Evolutionary conservation across 768 basidiomycete genomes (phyloP).

Genomic region (Gloeophyllum trabeum): DNA sequence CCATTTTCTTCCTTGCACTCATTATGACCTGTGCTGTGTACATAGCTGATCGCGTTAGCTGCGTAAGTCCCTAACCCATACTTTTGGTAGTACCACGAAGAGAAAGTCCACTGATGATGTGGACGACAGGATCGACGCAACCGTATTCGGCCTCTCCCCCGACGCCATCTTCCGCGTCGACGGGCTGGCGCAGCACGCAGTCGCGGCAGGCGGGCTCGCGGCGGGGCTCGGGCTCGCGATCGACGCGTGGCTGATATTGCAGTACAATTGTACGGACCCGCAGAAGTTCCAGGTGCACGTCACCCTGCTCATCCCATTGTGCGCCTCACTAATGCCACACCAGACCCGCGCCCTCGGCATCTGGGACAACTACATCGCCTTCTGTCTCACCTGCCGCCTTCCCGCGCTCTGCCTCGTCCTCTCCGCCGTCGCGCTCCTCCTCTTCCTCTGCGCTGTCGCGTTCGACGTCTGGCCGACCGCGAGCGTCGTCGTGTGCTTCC

Average conservation of each 20-base stretch:
- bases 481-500: constrained; percentile 44
- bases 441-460: constrained; percentile 49
- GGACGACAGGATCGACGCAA: constrained; percentile 32
- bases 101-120: too few relatives aligned
- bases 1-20: neutral
- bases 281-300: constrained; percentile 42
- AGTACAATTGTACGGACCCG: constrained; percentile 42
- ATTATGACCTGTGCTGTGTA: too few relatives aligned
- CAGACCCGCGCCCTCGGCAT: constrained; percentile 43
- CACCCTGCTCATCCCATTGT: neutral
- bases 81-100: neutral
- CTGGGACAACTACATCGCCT: constrained; percentile 54
- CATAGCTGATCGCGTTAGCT: neutral
- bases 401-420: constrained; percentile 51
- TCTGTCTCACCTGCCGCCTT: constrained; percentile 52
- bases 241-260: constrained; percentile 55
- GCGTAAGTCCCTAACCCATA: neutral
- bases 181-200: constrained; percentile 32
- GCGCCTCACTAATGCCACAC: neutral
- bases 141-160: constrained; percentile 52
- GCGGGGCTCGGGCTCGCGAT: constrained; percentile 56
- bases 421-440: constrained; percentile 45
- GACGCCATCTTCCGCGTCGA: constrained; percentile 40
- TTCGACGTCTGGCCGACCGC: constrained; percentile 54
- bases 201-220: constrained; percentile 46